A percentile compares a stretch with the other conserved stretches of the same genome.
phyloP scores from a whole-genome alignment of 331 rosid genomes.

The Erythrophleum ivorense region DNA sequence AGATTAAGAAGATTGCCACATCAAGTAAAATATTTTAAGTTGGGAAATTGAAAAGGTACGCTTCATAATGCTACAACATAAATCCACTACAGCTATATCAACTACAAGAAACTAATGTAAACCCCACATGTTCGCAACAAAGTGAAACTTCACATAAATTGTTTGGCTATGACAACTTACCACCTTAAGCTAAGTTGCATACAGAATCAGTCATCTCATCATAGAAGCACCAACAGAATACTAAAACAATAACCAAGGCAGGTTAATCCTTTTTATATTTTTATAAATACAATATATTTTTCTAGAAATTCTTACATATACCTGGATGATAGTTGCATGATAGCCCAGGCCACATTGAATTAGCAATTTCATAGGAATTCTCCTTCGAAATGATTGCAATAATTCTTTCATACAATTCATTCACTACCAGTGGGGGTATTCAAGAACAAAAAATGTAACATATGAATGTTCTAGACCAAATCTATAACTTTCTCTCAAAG shows the following conservation, averaged over 20 bases:
- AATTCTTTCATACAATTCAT: background rate
- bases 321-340: background rate
- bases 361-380: background rate
- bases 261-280: background rate
- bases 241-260: background rate
- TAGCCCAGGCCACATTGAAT: background rate
- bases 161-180: background rate
- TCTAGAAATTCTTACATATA: background rate
- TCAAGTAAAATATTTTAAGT: no score
- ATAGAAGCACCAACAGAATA: background rate
- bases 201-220: background rate
- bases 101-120: background rate
- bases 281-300: background rate
- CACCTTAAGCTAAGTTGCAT: background rate
- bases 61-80: no score
- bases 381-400: background rate
- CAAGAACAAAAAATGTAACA: no score
- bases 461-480: background rate
- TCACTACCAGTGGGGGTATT: background rate
- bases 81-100: no score
- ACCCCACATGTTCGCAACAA: no score
- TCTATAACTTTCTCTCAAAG: background rate
- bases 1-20: background rate
- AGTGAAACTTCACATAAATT: background rate
- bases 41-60: no score